Evolutionary conservation across 176 grass and related monocot species (phyloP).

Genomic region (Zoysia japonica): DNA sequence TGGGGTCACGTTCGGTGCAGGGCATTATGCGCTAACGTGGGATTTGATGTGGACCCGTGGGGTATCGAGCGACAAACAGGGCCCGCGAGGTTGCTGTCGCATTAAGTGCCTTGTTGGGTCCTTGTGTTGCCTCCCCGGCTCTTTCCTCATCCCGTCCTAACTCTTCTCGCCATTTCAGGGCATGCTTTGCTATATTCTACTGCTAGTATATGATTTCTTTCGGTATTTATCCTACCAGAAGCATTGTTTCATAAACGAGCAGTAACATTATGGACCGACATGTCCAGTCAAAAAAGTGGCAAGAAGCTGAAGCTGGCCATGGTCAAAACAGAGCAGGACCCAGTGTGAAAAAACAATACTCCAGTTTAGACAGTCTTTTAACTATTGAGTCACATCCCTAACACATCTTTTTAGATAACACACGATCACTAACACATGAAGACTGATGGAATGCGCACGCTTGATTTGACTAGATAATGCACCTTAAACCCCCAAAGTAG

Average conservation of each 20-base stretch:
- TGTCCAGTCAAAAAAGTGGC: neutral
- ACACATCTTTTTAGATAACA: too few species aligned
- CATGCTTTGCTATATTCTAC: neutral
- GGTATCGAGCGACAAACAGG: constrained; percentile 67
- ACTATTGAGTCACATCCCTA: neutral
- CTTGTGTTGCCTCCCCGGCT: constrained; percentile 16
- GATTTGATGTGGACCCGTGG: constrained; percentile 79
- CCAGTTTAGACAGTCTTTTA: constrained; percentile 6
- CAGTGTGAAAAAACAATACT: neutral
- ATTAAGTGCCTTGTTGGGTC: constrained; percentile 55
- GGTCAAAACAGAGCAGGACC: neutral
- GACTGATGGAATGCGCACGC: neutral
- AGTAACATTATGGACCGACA: neutral
- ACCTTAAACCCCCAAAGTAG: neutral
- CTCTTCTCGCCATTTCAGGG: neutral
- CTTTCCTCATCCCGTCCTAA: constrained; percentile 25
- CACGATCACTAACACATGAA: neutral
- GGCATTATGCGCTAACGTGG: constrained; percentile 62
- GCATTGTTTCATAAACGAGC: too few species aligned
- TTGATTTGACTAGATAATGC: neutral
- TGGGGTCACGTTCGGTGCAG: constrained; percentile 43
- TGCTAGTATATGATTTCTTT: neutral
- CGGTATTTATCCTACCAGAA: too few species aligned
- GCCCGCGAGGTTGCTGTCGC: constrained; percentile 52
- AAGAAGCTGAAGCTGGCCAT: neutral